phyloP scores from a whole-genome alignment of 495 filamentous ascomycete species.

The Pseudomonodictys pantanalensis region DNA sequence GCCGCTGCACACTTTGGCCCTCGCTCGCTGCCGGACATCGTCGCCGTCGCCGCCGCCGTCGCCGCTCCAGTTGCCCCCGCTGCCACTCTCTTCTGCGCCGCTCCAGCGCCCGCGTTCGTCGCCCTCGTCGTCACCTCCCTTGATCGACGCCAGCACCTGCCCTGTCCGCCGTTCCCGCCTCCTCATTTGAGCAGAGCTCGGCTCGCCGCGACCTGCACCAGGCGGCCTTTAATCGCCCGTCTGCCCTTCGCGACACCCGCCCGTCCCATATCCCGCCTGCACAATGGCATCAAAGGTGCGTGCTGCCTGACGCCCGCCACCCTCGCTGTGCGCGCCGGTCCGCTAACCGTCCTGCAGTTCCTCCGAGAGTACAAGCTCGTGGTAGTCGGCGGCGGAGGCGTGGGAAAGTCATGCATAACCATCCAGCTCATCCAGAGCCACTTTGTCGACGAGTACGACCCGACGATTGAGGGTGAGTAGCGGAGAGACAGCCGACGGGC shows the following conservation, averaged over 20 bases:
- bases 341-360: slow-evolving; percentile 58
- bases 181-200: slow-evolving; percentile 29
- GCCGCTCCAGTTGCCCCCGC: slow-evolving; percentile 9
- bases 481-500: neutral
- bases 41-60: neutral
- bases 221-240: slow-evolving; percentile 4
- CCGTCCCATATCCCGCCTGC: neutral
- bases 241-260: slow-evolving; percentile 1
- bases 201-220: slow-evolving; percentile 15
- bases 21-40: neutral
- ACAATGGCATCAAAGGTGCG: slow-evolving; percentile 37
- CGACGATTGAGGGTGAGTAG: slow-evolving; percentile 93
- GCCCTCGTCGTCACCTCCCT: slow-evolving; percentile 11
- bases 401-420: slow-evolving; percentile 98
- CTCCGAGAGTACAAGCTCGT: slow-evolving; percentile 98
- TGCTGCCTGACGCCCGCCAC: neutral
- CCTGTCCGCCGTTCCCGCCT: slow-evolving; percentile 30
- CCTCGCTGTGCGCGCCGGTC: neutral
- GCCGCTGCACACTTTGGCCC: neutral
- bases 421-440: slow-evolving; percentile 99
- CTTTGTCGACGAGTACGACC: slow-evolving; percentile 99
- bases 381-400: slow-evolving; percentile 95
- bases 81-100: neutral
- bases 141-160: slow-evolving; percentile 5
- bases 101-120: neutral